A percentile compares a stretch with the other conserved stretches of the same genome.
Evolutionary conservation across 306 rosid species (phyloP).

Genomic region (Fagus crenata): DNA sequence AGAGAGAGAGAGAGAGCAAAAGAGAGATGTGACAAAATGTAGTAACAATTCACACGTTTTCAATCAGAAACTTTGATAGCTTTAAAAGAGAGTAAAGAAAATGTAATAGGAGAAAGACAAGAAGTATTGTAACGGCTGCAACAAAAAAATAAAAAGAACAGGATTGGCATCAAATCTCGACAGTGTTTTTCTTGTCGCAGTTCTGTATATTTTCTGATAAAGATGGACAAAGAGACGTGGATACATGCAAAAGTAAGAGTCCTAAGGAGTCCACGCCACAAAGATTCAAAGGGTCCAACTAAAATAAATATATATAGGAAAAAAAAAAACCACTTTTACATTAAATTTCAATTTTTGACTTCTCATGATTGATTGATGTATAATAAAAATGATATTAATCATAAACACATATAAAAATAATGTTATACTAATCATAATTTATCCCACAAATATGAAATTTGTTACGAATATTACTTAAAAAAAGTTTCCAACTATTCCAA

Average conservation of each 20-base stretch:
- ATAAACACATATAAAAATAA: no score
- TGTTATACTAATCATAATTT: no score
- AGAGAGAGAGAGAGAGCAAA: not conserved
- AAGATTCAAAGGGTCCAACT: constrained; percentile 15
- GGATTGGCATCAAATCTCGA: constrained; percentile 42
- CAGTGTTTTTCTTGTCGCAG: constrained; percentile 41
- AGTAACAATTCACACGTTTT: constrained; percentile 24
- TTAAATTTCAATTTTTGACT: no score
- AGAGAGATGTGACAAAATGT: not conserved
- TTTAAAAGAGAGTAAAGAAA: constrained; percentile 9
- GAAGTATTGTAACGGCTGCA: constrained; percentile 36
- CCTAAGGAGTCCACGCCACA: constrained; percentile 11
- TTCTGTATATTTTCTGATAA: constrained; percentile 48
- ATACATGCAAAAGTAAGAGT: constrained; percentile 34
- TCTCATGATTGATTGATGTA: no score
- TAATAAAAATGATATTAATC: no score
- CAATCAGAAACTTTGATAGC: constrained; percentile 15
- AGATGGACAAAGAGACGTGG: constrained; percentile 43
- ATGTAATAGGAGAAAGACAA: constrained; percentile 30
- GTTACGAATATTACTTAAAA: no score
- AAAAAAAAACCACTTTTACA: not conserved
- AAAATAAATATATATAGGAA: not conserved
- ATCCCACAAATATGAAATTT: not conserved
- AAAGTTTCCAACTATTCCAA: not conserved
- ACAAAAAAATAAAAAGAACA: constrained; percentile 16